These are phyloP conservation scores for Colletotrichum aenigma DNA, from an alignment of 2,329 filamentous ascomycete species.

Conservation along the genomic window DNA sequence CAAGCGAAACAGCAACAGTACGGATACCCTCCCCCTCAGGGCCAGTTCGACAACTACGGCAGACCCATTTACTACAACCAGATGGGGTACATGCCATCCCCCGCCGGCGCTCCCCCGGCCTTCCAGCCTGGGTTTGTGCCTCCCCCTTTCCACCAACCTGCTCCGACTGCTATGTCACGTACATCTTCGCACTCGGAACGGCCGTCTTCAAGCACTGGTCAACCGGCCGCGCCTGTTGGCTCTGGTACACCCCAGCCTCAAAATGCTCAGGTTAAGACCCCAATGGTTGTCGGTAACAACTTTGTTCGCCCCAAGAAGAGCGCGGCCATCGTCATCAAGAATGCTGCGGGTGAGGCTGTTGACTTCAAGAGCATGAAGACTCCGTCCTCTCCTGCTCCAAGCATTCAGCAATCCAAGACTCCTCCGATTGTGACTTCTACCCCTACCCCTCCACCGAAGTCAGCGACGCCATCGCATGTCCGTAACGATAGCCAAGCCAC, in stretches of 20 bases:
- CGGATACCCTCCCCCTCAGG: constrained; percentile 52
- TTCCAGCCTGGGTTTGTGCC: constrained; percentile 50
- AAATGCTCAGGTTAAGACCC: constrained; percentile 58
- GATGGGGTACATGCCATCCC: constrained; percentile 54
- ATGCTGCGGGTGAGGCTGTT: constrained; percentile 77
- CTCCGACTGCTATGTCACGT: constrained; percentile 74
- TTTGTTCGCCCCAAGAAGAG: constrained; percentile 67
- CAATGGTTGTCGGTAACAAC: constrained; percentile 44
- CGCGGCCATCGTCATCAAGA: constrained; percentile 83
- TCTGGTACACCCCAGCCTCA: constrained; percentile 67
- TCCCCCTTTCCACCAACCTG: constrained; percentile 40
- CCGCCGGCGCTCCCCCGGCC: constrained; percentile 34
- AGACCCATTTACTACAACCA: constrained; percentile 46
- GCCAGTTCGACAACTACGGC: constrained; percentile 45
- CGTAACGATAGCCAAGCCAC: constrained; percentile 73
- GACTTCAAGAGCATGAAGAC: constrained; percentile 64
- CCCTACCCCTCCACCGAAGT: constrained; percentile 80
- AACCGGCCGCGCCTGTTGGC: constrained; percentile 61
- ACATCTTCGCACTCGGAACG: constrained; percentile 79
- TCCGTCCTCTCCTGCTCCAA: constrained; percentile 60
- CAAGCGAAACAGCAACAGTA: constrained; percentile 67
- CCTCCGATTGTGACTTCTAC: constrained; percentile 76
- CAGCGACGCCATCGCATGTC: constrained; percentile 69
- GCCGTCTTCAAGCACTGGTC: constrained; percentile 68
- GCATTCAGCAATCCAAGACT: constrained; percentile 63